These are phyloP conservation scores for Neurospora sp. DNA, from an alignment of 2,329 filamentous ascomycete genomes.

Conservation along the genomic window DNA sequence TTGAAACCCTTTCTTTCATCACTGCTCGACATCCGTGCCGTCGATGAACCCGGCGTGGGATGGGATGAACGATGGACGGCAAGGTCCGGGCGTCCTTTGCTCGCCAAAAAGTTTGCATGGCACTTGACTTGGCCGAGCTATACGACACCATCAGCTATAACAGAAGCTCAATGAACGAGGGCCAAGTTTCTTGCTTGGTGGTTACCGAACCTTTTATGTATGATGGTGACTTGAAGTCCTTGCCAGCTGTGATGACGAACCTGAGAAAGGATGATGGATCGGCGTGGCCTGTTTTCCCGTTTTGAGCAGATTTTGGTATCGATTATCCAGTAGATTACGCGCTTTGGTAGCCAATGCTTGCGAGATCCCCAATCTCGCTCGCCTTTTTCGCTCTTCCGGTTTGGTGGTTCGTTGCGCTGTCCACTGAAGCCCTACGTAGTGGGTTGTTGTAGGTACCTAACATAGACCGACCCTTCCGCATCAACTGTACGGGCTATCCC, in stretches of 20 bases:
- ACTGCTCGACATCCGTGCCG: not conserved
- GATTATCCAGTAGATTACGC: too few relatives aligned
- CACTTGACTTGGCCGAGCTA: too few relatives aligned
- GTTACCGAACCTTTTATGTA: not conserved
- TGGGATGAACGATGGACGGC: not conserved
- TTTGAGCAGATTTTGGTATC: not conserved
- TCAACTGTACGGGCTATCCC: not conserved
- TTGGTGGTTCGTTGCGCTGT: not conserved
- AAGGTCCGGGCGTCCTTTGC: not conserved
- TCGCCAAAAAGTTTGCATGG: not conserved
- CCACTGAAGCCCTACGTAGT: not conserved
- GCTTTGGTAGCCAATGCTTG: not conserved
- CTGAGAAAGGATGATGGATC: not conserved
- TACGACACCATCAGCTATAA: not conserved
- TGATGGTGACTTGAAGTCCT: not conserved
- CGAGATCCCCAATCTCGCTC: not conserved
- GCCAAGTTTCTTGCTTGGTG: not conserved
- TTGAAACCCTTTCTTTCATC: not conserved
- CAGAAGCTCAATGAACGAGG: not conserved
- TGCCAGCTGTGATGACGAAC: not conserved
- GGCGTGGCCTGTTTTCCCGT: not conserved
- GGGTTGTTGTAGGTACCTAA: not conserved
- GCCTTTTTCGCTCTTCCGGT: not conserved
- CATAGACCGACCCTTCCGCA: not conserved
- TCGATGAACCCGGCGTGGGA: not conserved